Evolutionary conservation across 164 flowering plant species (phyloP), one percentile per base, ranked within the genome.

Genomic region (Aristolochia californica): DNA sequence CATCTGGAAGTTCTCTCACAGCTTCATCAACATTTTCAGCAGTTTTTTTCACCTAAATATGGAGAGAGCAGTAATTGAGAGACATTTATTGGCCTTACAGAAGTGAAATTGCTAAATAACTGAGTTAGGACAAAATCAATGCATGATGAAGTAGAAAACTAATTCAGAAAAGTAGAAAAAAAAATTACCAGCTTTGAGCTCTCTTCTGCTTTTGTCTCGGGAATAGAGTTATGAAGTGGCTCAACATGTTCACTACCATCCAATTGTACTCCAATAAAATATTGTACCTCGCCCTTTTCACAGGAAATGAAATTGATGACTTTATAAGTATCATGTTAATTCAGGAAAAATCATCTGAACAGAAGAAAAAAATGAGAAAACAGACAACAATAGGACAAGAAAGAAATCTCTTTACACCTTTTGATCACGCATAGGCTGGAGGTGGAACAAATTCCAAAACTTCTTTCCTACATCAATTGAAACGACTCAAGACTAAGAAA

Each of bases 361-460:
- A 5, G 10, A 20, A 56, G 25, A 34, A 15, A 45, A 13, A 34
- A 7, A 17, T 5, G 54, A 20, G 10, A 21, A 50, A 50, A 23
- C 14, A 53, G 9, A 52, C 20, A 38, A 45, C 18, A 30, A 34
- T 16, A 49, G 11, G n/a, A 16, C 26, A 47, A 20, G 20, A 24
- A 57, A 58, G 49, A 13, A 45, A 24, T 34, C 1, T 24, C 26
- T 13, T 34, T 56, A 22, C 14, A 48, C 49, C 53, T 27, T 54
- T 56, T 93, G 97, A 67, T 93, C 99, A 76, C 99, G 91, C 99
- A 89, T 93, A 64, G 99, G 97, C 76, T 93, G 97, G 65, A 93
- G 67, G 74, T 93, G 99, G 74, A 93, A 93, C 72, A 93, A 61
- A 69, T 93, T 93, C 99, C 99, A 93, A 75, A 93, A 93, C 71